Evolutionary conservation across 257 asterid species (phyloP).

Genomic region (Craterostigma plantagineum): DNA sequence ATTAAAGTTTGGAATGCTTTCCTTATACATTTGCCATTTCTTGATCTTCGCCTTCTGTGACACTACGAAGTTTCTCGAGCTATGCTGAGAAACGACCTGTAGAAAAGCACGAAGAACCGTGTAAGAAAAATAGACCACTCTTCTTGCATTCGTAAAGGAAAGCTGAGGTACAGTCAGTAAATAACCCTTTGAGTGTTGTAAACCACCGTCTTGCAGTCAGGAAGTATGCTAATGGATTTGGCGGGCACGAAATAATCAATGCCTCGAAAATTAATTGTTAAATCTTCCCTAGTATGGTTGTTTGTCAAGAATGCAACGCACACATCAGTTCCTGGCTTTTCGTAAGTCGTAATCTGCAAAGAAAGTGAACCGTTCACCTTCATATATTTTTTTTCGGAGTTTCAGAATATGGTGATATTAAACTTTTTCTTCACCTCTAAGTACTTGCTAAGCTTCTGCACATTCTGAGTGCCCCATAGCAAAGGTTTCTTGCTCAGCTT

Average conservation of each 20-base stretch:
- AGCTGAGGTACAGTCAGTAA: neutral
- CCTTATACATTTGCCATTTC: conserved; percentile 56
- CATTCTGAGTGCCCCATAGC: conserved; percentile 49
- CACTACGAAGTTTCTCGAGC: conserved; percentile 37
- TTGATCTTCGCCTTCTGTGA: conserved; percentile 21
- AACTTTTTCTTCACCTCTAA: conserved; percentile 31
- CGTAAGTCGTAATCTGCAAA: conserved; percentile 37
- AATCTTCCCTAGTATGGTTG: conserved; percentile 22
- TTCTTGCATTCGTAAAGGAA: neutral
- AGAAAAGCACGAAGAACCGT: conserved; percentile 20
- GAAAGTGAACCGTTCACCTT: neutral
- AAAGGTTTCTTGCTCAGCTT: conserved; percentile 56
- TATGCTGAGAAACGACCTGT: conserved; percentile 83
- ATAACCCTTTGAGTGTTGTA: conserved; percentile 60
- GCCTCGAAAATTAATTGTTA: conserved; percentile 40
- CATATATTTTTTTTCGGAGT: too few species aligned
- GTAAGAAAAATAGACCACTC: neutral
- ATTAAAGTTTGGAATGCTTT: conserved; percentile 25
- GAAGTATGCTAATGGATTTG: conserved; percentile 77
- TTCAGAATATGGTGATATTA: too few species aligned
- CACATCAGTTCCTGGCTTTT: conserved; percentile 18
- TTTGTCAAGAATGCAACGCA: conserved; percentile 80
- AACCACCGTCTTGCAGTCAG: conserved; percentile 85
- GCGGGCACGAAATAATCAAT: conserved; percentile 34
- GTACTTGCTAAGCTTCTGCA: conserved; percentile 18